phyloP scores from a whole-genome alignment of 371 early-diverging fungal genomes.

The Apophysomyces ossiformis region DNA sequence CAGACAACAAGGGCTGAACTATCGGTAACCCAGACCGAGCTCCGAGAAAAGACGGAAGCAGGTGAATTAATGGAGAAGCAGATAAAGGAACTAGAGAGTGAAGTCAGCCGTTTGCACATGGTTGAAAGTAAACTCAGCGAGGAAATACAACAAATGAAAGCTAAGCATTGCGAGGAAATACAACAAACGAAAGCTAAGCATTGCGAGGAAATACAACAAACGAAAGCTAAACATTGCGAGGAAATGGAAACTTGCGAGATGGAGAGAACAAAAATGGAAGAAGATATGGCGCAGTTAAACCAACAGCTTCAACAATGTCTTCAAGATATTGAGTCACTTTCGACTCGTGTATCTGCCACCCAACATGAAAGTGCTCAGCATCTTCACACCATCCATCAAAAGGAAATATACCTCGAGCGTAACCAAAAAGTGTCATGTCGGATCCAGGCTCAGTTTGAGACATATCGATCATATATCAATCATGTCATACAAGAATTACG shows the following conservation, averaged over 20 bases:
- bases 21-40: slow-evolving; percentile 11
- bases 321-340: slow-evolving; percentile 8
- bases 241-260: slow-evolving; percentile 15
- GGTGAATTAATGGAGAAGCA: slow-evolving; percentile 1
- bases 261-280: slow-evolving; percentile 12
- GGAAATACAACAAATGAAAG: slow-evolving; percentile 13
- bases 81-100: slow-evolving; percentile 7
- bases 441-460: slow-evolving; percentile 29
- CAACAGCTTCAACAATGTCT: slow-evolving; percentile 10
- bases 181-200: slow-evolving; percentile 2
- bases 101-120: slow-evolving; percentile 6
- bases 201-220: slow-evolving; percentile 10
- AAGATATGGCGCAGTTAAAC: slow-evolving; percentile 16
- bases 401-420: slow-evolving; percentile 7
- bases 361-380: slow-evolving; percentile 16
- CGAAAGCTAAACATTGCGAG: background rate
- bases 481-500: slow-evolving; percentile 27
- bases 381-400: slow-evolving; percentile 15
- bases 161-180: slow-evolving; percentile 10
- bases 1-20: slow-evolving; percentile 9
- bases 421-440: slow-evolving; percentile 10
- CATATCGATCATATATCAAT: slow-evolving; percentile 22
- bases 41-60: slow-evolving; percentile 13
- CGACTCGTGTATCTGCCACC: slow-evolving; percentile 11
- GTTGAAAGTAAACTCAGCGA: slow-evolving; percentile 14